Percentiles rank a stretch among this genome's conserved stretches.
Evolutionary conservation across 768 basidiomycete genomes (phyloP).

Genomic region (Boletus vermiculosoides): DNA sequence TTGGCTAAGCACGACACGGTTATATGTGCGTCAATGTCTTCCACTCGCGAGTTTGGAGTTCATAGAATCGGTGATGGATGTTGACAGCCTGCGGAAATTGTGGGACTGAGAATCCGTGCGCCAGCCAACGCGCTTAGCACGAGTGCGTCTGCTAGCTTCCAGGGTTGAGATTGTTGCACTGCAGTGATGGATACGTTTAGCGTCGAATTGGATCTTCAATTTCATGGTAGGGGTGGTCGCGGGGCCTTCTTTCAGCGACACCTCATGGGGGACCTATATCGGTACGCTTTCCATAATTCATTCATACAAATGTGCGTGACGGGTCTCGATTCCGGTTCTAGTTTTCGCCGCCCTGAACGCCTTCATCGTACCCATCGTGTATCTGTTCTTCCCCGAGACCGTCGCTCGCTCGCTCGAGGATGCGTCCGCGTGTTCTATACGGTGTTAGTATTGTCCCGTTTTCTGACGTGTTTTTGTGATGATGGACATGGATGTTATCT

Average conservation of each 20-base stretch:
- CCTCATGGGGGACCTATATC: constrained; percentile 47
- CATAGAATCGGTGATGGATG: not conserved
- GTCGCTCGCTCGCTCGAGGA: constrained; percentile 58
- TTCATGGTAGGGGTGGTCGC: constrained; percentile 61
- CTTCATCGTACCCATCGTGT: constrained; percentile 35
- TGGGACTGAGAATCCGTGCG: constrained; percentile 58
- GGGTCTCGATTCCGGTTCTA: constrained; percentile 5
- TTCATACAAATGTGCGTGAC: not conserved
- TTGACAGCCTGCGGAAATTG: constrained; percentile 60
- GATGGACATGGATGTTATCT: constrained; percentile 47
- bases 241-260: constrained; percentile 55
- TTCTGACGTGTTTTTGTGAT: not conserved
- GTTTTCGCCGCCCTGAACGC: constrained; percentile 54
- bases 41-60: not conserved
- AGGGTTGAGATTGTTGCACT: not conserved
- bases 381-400: constrained; percentile 62
- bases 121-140: constrained; percentile 65
- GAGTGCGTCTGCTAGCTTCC: constrained; percentile 19
- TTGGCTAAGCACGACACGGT: no score
- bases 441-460: not conserved
- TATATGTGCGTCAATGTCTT: no score
- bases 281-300: not conserved
- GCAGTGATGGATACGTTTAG: constrained; percentile 9
- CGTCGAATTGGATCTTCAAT: constrained; percentile 57
- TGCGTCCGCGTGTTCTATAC: constrained; percentile 7